These are phyloP conservation scores for Fusarium verrucosum DNA, from an alignment of 2,329 filamentous ascomycete genomes.

Conservation along the genomic window DNA sequence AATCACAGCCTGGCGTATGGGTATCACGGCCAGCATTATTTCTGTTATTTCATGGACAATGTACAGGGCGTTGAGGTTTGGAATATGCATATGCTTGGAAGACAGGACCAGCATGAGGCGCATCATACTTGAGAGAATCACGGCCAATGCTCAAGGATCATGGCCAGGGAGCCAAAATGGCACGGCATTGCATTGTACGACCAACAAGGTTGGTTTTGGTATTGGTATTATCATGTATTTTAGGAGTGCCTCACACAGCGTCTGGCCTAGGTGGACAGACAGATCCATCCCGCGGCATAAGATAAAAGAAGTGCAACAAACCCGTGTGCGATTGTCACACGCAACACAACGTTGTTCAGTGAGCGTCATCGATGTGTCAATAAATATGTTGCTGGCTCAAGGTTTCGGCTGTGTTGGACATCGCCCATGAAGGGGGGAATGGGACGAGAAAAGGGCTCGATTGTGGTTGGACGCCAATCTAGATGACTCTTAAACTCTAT, in stretches of 20 bases:
- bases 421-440: background rate
- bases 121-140: background rate
- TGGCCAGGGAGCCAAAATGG: slow-evolving; percentile 3
- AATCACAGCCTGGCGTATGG: slow-evolving; percentile 21
- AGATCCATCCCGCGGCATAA: background rate
- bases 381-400: background rate
- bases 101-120: slow-evolving; percentile 34
- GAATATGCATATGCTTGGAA: slow-evolving; percentile 23
- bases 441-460: background rate
- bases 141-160: background rate
- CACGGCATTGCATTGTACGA: slow-evolving; percentile 12
- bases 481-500: slow-evolving; percentile 17
- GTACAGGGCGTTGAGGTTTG: slow-evolving; percentile 11
- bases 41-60: background rate
- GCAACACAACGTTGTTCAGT: background rate
- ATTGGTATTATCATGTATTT: slow-evolving; percentile 21
- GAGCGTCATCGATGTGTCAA: background rate
- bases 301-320: background rate
- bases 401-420: background rate
- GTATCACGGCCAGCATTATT: slow-evolving; percentile 13
- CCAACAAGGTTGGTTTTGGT: slow-evolving; percentile 6
- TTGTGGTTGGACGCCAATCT: background rate
- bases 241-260: slow-evolving; percentile 8
- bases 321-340: background rate
- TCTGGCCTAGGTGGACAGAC: background rate